Evolutionary conservation across 2,329 filamentous ascomycete genomes (phyloP).

Genomic region (Orbilia brochopaga): DNA sequence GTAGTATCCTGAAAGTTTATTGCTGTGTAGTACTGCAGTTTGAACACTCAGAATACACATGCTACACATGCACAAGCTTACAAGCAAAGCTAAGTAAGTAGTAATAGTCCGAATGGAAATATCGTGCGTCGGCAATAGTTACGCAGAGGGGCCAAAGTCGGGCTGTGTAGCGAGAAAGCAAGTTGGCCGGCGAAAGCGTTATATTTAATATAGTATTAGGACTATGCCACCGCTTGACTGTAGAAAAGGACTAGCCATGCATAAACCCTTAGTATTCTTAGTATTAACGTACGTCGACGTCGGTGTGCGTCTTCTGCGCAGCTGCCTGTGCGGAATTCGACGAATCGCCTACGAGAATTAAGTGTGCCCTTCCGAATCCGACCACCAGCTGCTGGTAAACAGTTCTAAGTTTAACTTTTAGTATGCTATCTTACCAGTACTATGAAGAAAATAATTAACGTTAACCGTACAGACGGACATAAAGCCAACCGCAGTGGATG

Average conservation of each 20-base stretch:
- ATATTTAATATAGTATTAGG: neutral
- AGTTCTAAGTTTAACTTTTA: no score
- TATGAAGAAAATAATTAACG: neutral
- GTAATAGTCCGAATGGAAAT: no score
- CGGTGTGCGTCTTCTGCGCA: neutral
- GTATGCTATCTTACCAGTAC: no score
- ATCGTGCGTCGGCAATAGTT: neutral
- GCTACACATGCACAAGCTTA: no score
- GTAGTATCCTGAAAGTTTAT: no score
- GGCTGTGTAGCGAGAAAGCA: slow-evolving; percentile 1
- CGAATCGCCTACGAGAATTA: neutral
- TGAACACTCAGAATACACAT: no score
- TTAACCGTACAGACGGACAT: neutral
- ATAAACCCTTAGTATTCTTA: no score
- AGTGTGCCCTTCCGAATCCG: neutral
- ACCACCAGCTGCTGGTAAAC: neutral
- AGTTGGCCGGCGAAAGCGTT: neutral
- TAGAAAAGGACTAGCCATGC: no score
- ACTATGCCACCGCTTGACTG: no score
- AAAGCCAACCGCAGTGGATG: slow-evolving; percentile 12
- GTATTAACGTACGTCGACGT: neutral
- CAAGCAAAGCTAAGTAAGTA: no score
- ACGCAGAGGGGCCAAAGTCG: slow-evolving; percentile 1
- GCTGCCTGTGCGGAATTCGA: neutral
- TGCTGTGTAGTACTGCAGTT: no score